Evolutionary conservation across 176 grass and related monocot species (phyloP).

Genomic region (Triticum dicoccoides): DNA sequence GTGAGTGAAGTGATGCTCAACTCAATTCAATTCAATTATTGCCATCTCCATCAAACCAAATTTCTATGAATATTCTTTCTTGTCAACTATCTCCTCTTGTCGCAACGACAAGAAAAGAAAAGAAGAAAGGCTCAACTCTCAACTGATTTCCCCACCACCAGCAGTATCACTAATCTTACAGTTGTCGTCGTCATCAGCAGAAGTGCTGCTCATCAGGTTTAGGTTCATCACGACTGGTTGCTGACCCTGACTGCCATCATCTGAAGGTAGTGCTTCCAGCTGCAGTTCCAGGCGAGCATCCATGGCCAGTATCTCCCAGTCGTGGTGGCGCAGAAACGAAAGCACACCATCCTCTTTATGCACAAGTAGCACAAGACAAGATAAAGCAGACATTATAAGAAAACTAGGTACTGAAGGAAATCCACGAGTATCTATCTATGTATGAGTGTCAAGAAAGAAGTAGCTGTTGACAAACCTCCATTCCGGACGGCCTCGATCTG

Average conservation of each 20-base stretch:
- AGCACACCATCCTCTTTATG: constrained; percentile 60
- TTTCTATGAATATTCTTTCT: background rate
- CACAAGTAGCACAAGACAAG: background rate
- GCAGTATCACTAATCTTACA: background rate
- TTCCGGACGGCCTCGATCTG: constrained; percentile 59
- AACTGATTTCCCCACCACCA: background rate
- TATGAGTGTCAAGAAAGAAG: background rate
- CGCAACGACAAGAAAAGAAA: too few relatives aligned
- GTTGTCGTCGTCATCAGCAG: background rate
- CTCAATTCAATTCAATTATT: background rate
- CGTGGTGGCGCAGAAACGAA: constrained; percentile 72
- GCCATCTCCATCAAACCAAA: background rate
- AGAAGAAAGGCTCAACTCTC: constrained; percentile 16
- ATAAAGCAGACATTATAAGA: too few relatives aligned
- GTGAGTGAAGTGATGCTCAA: too few relatives aligned
- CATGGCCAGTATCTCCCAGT: constrained; percentile 78
- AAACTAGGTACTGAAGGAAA: too few relatives aligned
- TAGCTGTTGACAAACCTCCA: constrained; percentile 48
- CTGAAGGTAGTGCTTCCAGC: constrained; percentile 24
- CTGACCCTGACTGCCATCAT: constrained; percentile 31
- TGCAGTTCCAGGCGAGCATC: constrained; percentile 63
- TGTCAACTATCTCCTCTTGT: too few relatives aligned
- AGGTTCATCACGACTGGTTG: background rate
- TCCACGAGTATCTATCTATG: too few relatives aligned
- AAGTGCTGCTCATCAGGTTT: constrained; percentile 28